Evolutionary conservation across 208 protist genomes (phyloP).

Genomic region (Angomonas deanei): DNA sequence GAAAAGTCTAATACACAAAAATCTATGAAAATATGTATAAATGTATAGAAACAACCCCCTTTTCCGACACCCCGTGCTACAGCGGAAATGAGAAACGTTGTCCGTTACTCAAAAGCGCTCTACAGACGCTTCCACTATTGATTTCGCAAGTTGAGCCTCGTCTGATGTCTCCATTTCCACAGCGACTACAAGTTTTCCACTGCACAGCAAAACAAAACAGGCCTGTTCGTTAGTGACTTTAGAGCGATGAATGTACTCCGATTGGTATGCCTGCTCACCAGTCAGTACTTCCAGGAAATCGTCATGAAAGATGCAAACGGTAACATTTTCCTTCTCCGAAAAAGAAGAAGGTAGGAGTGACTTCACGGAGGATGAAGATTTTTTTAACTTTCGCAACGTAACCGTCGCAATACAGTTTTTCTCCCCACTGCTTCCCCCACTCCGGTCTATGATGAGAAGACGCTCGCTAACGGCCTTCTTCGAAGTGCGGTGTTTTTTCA

Average conservation of each 20-base stretch:
- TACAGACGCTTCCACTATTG: constrained; percentile 12
- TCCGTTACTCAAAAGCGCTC: too few relatives aligned
- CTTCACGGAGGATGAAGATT: not conserved
- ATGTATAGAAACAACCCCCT: too few relatives aligned
- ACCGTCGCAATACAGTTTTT: not conserved
- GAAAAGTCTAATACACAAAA: too few relatives aligned
- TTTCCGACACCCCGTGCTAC: too few relatives aligned
- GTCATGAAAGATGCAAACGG: constrained; percentile 14
- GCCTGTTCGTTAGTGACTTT: constrained; percentile 37
- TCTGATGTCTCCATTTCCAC: constrained; percentile 51
- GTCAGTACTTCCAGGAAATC: constrained; percentile 39
- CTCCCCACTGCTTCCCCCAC: not conserved
- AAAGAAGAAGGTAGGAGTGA: not conserved
- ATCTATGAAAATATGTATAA: too few relatives aligned
- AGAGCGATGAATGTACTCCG: constrained; percentile 37
- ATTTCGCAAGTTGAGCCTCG: constrained; percentile 23
- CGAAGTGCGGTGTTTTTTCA: not conserved
- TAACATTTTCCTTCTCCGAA: not conserved
- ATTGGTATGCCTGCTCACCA: constrained; percentile 37
- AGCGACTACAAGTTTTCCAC: constrained; percentile 33
- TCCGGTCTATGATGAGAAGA: not conserved
- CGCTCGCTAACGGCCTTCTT: not conserved
- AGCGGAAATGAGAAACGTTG: too few relatives aligned
- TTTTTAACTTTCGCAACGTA: not conserved
- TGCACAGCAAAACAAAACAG: constrained; percentile 48